Percentiles rank a stretch among this genome's conserved stretches.
Evolutionary conservation across 257 asterid species (phyloP).

Genomic region (Mitragyna speciosa): DNA sequence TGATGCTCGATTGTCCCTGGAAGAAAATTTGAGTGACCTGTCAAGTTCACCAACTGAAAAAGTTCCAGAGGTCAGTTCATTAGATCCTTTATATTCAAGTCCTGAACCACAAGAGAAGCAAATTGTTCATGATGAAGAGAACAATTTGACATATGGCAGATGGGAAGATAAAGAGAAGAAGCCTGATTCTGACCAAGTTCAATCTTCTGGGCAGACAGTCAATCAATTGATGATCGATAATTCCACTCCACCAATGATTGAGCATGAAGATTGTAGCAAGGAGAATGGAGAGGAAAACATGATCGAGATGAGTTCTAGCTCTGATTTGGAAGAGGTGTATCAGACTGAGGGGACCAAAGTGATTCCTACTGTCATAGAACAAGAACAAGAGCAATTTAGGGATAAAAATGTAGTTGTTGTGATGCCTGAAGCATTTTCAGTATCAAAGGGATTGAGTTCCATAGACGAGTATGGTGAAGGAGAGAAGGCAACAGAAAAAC

Average conservation of each 20-base stretch:
- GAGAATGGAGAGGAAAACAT: slow-evolving; percentile 16
- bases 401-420: slow-evolving; percentile 10
- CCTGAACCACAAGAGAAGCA: slow-evolving; percentile 24
- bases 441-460: slow-evolving; percentile 6
- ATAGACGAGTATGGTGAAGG: slow-evolving; percentile 14
- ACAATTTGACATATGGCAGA: slow-evolving; percentile 1
- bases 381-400: slow-evolving; percentile 9
- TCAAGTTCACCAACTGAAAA: slow-evolving; percentile 17
- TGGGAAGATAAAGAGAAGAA: slow-evolving; percentile 18
- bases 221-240: slow-evolving; percentile 14
- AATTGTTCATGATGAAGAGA: slow-evolving; percentile 25
- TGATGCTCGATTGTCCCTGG: slow-evolving; percentile 18
- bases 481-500: slow-evolving; percentile 10
- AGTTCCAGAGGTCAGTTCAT: slow-evolving; percentile 14
- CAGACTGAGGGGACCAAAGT: slow-evolving; percentile 3
- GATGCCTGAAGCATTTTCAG: slow-evolving; percentile 10
- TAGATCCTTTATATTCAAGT: slow-evolving; percentile 1
- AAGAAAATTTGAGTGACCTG: slow-evolving; percentile 14
- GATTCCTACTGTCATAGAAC: not conserved
- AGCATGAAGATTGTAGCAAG: slow-evolving; percentile 3
- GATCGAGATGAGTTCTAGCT: slow-evolving; percentile 2
- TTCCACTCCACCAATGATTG: slow-evolving; percentile 8
- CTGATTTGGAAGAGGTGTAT: slow-evolving; percentile 6
- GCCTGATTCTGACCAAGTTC: slow-evolving; percentile 14
- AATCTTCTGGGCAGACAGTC: slow-evolving; percentile 14